These are phyloP conservation scores for Neohortaea acidophila DNA, from an alignment of 495 filamentous ascomycete species.

Conservation along the genomic window DNA sequence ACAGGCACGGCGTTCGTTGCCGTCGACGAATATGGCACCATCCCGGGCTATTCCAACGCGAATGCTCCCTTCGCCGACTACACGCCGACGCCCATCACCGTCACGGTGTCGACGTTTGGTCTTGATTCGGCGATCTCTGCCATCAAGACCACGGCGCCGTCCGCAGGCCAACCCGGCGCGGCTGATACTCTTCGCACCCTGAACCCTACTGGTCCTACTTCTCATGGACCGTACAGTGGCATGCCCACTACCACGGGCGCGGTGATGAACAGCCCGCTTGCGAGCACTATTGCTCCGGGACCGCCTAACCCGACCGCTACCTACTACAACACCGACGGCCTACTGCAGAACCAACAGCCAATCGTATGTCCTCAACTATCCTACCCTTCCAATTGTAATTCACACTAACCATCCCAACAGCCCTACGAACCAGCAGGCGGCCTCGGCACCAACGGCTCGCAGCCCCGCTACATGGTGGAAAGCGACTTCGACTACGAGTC, in stretches of 20 bases:
- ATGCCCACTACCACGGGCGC: constrained; percentile 27
- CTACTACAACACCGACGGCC: constrained; percentile 56
- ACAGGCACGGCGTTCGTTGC: neutral
- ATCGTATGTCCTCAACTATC: too few relatives aligned
- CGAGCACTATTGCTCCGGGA: constrained; percentile 19
- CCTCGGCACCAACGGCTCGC: constrained; percentile 59
- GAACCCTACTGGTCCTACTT: constrained; percentile 21
- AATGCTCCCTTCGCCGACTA: constrained; percentile 18
- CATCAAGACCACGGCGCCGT: constrained; percentile 11
- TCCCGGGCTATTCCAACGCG: constrained; percentile 25
- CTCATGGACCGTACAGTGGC: constrained; percentile 28
- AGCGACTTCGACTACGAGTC: constrained; percentile 28
- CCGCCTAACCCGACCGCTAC: constrained; percentile 29
- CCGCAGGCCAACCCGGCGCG: constrained; percentile 3
- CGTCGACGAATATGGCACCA: constrained; percentile 4
- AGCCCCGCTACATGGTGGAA: constrained; percentile 49
- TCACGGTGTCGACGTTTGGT: constrained; percentile 14
- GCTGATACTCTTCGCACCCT: constrained; percentile 15
- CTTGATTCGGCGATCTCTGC: constrained; percentile 16
- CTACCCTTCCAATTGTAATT: too few relatives aligned
- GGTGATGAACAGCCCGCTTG: constrained; percentile 9
- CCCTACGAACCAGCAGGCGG: constrained; percentile 66
- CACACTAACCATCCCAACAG: too few relatives aligned
- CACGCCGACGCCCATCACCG: constrained; percentile 12
- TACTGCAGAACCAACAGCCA: constrained; percentile 46